A percentile compares a stretch with the other conserved stretches of the same genome.
These are phyloP conservation scores for Dichotomocladium elegans DNA, from an alignment of 371 early-diverging fungal genomes.

Conservation along the genomic window DNA sequence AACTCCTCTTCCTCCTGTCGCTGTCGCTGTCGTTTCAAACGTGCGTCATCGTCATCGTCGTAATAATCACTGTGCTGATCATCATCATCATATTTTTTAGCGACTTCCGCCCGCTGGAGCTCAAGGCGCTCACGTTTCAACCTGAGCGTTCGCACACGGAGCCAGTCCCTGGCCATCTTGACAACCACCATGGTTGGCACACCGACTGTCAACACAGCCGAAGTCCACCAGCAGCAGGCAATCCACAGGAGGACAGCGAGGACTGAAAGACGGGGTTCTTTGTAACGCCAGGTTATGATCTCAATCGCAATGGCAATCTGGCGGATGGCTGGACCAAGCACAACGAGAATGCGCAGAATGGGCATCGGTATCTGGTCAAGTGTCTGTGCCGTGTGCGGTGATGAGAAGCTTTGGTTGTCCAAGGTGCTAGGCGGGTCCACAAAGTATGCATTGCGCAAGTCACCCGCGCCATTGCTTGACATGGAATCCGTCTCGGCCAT, in stretches of 20 bases:
- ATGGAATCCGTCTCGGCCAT: no score
- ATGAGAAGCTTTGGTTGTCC: slow-evolving; percentile 37
- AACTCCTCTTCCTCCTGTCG: slow-evolving; percentile 22
- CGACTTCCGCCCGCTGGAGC: slow-evolving; percentile 13
- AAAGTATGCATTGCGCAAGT: no score
- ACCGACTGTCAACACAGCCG: slow-evolving; percentile 21
- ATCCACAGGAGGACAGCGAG: slow-evolving; percentile 26
- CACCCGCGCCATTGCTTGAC: no score
- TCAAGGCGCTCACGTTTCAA: slow-evolving; percentile 29
- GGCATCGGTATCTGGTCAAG: slow-evolving; percentile 43
- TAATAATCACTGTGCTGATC: slow-evolving; percentile 20
- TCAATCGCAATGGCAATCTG: slow-evolving; percentile 2
- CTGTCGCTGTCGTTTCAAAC: slow-evolving; percentile 12
- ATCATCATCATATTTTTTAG: slow-evolving; percentile 4
- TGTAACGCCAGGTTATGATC: slow-evolving; percentile 25
- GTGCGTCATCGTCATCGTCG: slow-evolving; percentile 6
- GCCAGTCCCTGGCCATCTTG: slow-evolving; percentile 28
- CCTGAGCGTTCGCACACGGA: slow-evolving; percentile 15
- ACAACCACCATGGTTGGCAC: slow-evolving; percentile 19
- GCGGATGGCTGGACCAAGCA: slow-evolving; percentile 24
- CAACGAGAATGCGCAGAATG: slow-evolving; percentile 23
- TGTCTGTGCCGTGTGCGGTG: slow-evolving; percentile 29
- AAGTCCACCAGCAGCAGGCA: slow-evolving; percentile 28
- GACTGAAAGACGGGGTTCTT: slow-evolving; percentile 21
- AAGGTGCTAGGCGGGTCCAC: no score